Conservation (phyloP, 352 stramenopile species). For the Pythium vanterpoolii region DNA sequence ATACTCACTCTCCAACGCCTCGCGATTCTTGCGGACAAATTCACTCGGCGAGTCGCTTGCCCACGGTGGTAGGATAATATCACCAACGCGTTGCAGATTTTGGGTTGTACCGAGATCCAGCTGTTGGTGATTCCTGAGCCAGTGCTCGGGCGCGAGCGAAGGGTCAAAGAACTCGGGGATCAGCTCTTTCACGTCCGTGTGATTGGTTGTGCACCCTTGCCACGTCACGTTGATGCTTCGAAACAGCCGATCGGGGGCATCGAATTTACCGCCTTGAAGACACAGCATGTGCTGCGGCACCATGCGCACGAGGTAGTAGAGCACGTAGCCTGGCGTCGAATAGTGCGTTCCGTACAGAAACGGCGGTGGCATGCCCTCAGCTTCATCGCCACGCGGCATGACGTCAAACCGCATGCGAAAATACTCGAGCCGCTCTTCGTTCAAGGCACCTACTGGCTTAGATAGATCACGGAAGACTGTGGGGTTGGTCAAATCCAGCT, state of each 20-base stretch:
- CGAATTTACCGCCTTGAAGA: constrained; percentile 98
- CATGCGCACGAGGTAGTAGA: constrained; percentile 97
- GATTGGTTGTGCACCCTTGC: constrained; percentile 79
- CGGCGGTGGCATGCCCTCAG: constrained; percentile 78
- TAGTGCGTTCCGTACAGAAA: constrained; percentile 98
- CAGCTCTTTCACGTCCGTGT: constrained; percentile 98
- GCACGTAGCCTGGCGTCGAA: constrained; percentile 92
- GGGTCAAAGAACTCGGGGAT: constrained; percentile 98
- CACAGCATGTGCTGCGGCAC: constrained; percentile 95
- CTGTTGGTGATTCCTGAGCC: constrained; percentile 94
- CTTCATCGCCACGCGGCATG: constrained; percentile 85
- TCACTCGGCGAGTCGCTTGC: constrained; percentile 70
- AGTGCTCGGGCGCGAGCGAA: constrained; percentile 72
- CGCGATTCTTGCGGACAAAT: constrained; percentile 70
- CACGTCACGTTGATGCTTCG: constrained; percentile 92
- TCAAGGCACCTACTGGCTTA: constrained; percentile 94
- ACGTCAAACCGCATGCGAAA: constrained; percentile 87
- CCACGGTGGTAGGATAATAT: constrained; percentile 96
- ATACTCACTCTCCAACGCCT: constrained; percentile 73
- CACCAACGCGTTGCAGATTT: constrained; percentile 73
- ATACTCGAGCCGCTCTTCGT: constrained; percentile 79
- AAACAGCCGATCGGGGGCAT: constrained; percentile 98
- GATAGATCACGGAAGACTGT: constrained; percentile 93
- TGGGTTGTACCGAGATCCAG: constrained; percentile 94
- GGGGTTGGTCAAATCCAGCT: constrained; percentile 82